A percentile compares a stretch with the other conserved stretches of the same genome.
phyloP scores from a whole-genome alignment of 1,139 yeast species.

The Taphrina betulina region DNA sequence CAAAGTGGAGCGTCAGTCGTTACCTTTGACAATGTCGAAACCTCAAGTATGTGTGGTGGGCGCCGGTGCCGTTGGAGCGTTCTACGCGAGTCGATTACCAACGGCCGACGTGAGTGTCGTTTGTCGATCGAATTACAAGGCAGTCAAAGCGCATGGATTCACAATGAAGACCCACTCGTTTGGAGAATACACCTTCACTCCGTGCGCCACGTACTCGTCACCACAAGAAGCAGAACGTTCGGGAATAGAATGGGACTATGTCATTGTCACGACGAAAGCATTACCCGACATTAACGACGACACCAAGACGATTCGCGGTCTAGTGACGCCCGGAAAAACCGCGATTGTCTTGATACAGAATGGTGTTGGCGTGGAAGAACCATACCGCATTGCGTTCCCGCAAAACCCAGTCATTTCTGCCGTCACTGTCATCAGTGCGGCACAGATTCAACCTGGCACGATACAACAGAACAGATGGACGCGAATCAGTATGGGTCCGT shows the following conservation, averaged over 20 bases:
- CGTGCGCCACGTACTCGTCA: slow-evolving; percentile 41
- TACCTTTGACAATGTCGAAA: background rate
- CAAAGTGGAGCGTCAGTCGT: too few species aligned
- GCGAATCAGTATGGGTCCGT: slow-evolving; percentile 30
- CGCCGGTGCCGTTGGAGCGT: slow-evolving; percentile 72
- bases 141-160: slow-evolving; percentile 55
- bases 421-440: slow-evolving; percentile 32
- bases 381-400: slow-evolving; percentile 60
- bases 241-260: slow-evolving; percentile 44
- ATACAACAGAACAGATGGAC: slow-evolving; percentile 31
- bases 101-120: slow-evolving; percentile 45
- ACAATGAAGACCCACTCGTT: slow-evolving; percentile 52
- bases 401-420: slow-evolving; percentile 47
- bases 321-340: slow-evolving; percentile 50
- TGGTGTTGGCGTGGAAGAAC: slow-evolving; percentile 69
- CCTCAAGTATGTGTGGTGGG: slow-evolving; percentile 56
- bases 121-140: slow-evolving; percentile 61
- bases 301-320: slow-evolving; percentile 60
- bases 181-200: slow-evolving; percentile 26
- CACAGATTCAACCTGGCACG: slow-evolving; percentile 23
- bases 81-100: slow-evolving; percentile 51
- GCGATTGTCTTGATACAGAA: slow-evolving; percentile 67
- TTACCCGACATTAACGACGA: slow-evolving; percentile 63
- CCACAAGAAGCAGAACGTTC: slow-evolving; percentile 47
- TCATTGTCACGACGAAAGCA: slow-evolving; percentile 67